Conservation (phyloP, 495 filamentous ascomycete genomes). For the Penicillium cinerascens region DNA sequence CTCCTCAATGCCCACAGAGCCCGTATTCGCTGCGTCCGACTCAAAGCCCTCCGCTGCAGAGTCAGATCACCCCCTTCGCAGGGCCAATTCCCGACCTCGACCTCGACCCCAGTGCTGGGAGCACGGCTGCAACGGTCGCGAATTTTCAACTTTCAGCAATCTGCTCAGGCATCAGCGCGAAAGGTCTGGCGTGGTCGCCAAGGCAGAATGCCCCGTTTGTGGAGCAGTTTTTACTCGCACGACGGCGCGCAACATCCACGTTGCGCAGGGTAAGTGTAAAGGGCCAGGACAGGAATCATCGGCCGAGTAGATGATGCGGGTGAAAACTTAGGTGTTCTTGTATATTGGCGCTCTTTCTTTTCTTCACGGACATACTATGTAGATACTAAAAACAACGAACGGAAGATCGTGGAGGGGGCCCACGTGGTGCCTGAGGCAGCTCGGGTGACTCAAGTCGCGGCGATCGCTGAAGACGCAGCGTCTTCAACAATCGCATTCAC, state of each 20-base stretch:
- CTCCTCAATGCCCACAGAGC: constrained; percentile 26
- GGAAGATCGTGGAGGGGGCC: not conserved
- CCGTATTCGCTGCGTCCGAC: constrained; percentile 32
- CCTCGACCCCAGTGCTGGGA: constrained; percentile 96
- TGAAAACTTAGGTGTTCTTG: not conserved
- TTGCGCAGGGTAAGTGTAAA: constrained; percentile 89
- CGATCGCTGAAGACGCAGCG: constrained; percentile 18
- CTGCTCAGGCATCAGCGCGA: constrained; percentile 89
- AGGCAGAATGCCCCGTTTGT: constrained; percentile 82
- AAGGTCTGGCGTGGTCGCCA: constrained; percentile 82
- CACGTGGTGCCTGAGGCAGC: constrained; percentile 23
- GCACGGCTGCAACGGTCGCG: constrained; percentile 88
- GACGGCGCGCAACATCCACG: constrained; percentile 84
- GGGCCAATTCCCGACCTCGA: constrained; percentile 73
- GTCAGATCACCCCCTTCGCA: constrained; percentile 55
- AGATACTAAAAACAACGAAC: not conserved
- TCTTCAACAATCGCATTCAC: constrained; percentile 1
- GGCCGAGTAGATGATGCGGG: constrained; percentile 17
- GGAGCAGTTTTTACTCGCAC: constrained; percentile 89
- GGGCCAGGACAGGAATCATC: constrained; percentile 29
- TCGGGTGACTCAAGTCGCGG: constrained; percentile 17
- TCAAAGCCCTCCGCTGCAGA: constrained; percentile 26
- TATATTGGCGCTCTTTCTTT: not conserved
- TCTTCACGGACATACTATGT: not conserved
- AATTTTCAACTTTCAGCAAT: constrained; percentile 96